Evolutionary conservation across 2,329 filamentous ascomycete species (phyloP), one percentile per base, ranked within the genome.

Genomic region (Neofusicoccum umdonicola): DNA sequence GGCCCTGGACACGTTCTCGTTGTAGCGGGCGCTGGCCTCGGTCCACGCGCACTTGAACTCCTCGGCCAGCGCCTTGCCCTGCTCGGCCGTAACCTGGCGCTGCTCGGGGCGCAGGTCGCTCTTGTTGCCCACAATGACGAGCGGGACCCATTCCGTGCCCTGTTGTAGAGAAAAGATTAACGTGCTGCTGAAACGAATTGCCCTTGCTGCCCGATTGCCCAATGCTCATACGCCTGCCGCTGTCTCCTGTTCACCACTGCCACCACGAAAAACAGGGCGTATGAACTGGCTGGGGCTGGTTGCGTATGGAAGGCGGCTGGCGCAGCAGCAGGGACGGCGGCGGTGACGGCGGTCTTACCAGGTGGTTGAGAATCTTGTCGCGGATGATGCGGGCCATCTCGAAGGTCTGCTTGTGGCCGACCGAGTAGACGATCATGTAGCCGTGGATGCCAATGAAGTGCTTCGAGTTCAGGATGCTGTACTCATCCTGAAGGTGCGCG

Each of bases 371-470:
- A 68, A 99, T 97, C 85, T 98, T 99, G 77, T 98, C 94, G 31
- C 93, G 86, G 70, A 99, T 97, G 66, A 97, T 92, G 73, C 91
- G 88, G 58, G 97, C 90, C 94, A 98, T 99, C 77, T 99, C 95
- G 74, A 97, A 98, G 9, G 93, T 96, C 71, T 95, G 91, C 73
- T 92, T 88, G 54, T 92, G 97, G 22, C 91, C 91, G 57, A 99
- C 93, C n/a, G 93, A 97, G 80, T 99, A 99, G 56, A 97, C 94
- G 66, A 99, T 90, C 86, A 99, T 93, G 79, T 98, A 99, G 65
- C 95, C 95, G 82, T 99, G 95, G 70, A 98, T 98, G 68, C 95
- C 95, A 77, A 99, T 98, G 74, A 98, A 98, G 77, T 98, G 94
- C 82, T 98, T 98, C 68, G 92, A 96, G 80, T 97, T 98, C 67